Base-by-base conservation (phyloP, 148 eudicot genomes). In the Rhododendron henanense region DNA sequence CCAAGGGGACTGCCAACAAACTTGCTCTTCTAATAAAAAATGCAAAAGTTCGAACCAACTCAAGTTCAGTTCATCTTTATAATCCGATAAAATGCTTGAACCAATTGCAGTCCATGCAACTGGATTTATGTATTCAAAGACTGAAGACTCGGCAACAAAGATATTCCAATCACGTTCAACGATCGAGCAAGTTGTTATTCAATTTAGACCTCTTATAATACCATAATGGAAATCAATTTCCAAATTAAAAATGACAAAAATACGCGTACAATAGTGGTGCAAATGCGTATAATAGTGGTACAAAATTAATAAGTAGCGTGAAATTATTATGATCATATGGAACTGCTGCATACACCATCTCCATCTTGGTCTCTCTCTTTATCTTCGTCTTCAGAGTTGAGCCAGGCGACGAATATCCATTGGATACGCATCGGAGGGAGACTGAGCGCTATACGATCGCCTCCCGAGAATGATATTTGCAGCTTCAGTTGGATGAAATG, bases 401-500 rank as follows among this genome's bases (percentile, higher is more conserved):
- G 92, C 92, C 84, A 94, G 81, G 83, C 87, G 91, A 47, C 86
- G 81, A 63, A 94, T 92, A 76, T 89, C 94, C 15, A 92, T 86
- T 10, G 96, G 96, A 81, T 92, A 91, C 3, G 93, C 89, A 87
- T 94, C 94, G 0, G 90, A 45, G 25, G 90, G 15, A 59, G 91
- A 81, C 65, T 85, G 85, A 19, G 92, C 88, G 14, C 73, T 80
- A 79, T 92, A 93, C 39, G 96, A 90, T 79, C 94, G 91, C 48
- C 81, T 91, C 13, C 90, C 94, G 23, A 93, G 81, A 6, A 92
- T 71, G 0, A 74, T 79, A 82, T 94, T 94, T 15, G 94, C 95
- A 76, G 96, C 94, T 69, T 94, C 96, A 18, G 88, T 85, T 0
- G 96, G 94, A 48, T 94, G 96, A 71, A 90, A 94, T 33, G 96